These are phyloP conservation scores for Penicillium cataractarum DNA, from an alignment of 495 filamentous ascomycete genomes.

Conservation along the genomic window DNA sequence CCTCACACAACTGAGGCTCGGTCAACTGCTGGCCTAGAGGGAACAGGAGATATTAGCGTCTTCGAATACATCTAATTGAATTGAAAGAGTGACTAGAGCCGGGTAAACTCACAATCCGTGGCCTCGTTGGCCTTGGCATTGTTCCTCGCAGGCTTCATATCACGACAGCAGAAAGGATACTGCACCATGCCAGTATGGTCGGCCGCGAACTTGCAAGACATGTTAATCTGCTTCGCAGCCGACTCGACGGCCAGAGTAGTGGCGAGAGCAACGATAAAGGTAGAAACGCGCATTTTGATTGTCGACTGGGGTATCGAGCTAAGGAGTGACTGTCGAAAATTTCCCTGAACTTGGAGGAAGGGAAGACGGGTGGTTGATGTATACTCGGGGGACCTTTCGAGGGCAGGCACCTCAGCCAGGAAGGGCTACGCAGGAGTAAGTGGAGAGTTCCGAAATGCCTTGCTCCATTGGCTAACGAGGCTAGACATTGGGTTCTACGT, in stretches of 20 bases:
- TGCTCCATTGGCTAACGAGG: conserved; percentile 19
- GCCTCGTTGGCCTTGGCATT: conserved; percentile 35
- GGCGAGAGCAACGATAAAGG: conserved; percentile 27
- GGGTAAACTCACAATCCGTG: conserved; percentile 31
- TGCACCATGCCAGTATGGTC: conserved; percentile 43
- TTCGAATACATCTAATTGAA: neutral
- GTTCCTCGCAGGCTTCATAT: conserved; percentile 23
- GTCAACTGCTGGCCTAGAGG: conserved; percentile 16
- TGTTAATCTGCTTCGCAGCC: conserved; percentile 28
- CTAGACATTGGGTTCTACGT: conserved; percentile 4
- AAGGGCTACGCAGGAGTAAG: conserved; percentile 19
- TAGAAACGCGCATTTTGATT: conserved; percentile 37
- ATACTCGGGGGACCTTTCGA: conserved; percentile 10
- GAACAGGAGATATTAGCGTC: neutral
- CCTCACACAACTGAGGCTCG: conserved; percentile 33
- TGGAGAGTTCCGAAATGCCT: conserved; percentile 16
- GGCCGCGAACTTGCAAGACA: conserved; percentile 38
- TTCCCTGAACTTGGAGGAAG: neutral
- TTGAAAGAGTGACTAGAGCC: neutral
- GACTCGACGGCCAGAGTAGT: conserved; percentile 27
- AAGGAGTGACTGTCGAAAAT: neutral
- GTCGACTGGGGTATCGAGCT: neutral
- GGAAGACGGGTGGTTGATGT: conserved; percentile 5
- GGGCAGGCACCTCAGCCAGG: neutral
- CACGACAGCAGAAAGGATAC: conserved; percentile 44